Evolutionary conservation across 2,329 filamentous ascomycete species (phyloP).

Genomic region (Daldinia eschscholtzii): DNA sequence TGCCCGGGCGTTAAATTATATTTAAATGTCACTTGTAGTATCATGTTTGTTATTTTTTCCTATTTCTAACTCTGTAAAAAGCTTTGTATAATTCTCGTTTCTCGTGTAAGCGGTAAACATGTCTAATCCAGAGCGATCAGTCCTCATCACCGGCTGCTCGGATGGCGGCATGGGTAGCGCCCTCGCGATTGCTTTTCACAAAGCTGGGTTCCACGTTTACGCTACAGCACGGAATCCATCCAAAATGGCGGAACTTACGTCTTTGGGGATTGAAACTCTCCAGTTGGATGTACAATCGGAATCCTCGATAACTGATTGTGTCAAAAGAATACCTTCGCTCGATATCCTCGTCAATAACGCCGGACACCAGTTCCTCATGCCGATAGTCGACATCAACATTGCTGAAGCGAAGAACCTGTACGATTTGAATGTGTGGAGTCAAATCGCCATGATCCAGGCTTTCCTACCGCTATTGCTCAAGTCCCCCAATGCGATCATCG

Average conservation of each 20-base stretch:
- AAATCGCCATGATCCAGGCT: slow-evolving; percentile 53
- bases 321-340: slow-evolving; percentile 31
- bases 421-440: slow-evolving; percentile 54
- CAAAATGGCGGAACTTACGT: slow-evolving; percentile 49
- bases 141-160: slow-evolving; percentile 50
- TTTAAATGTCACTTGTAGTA: slow-evolving; percentile 6
- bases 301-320: slow-evolving; percentile 49
- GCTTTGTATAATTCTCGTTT: neutral
- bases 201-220: slow-evolving; percentile 56
- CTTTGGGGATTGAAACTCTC: slow-evolving; percentile 48
- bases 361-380: slow-evolving; percentile 43
- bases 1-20: neutral
- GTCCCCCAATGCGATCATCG: slow-evolving; percentile 50
- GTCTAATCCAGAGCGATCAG: slow-evolving; percentile 21
- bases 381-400: slow-evolving; percentile 51
- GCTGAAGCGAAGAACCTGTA: slow-evolving; percentile 51
- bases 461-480: slow-evolving; percentile 51
- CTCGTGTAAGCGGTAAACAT: slow-evolving; percentile 1
- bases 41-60: neutral
- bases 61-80: neutral
- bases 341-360: slow-evolving; percentile 44
- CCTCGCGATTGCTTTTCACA: slow-evolving; percentile 55
- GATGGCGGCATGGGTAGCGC: slow-evolving; percentile 57
- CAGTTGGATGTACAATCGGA: slow-evolving; percentile 52
- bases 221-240: slow-evolving; percentile 56